These are phyloP conservation scores for Oryza longistaminata DNA, from an alignment of 176 grass and related monocot genomes.

Conservation along the genomic window DNA sequence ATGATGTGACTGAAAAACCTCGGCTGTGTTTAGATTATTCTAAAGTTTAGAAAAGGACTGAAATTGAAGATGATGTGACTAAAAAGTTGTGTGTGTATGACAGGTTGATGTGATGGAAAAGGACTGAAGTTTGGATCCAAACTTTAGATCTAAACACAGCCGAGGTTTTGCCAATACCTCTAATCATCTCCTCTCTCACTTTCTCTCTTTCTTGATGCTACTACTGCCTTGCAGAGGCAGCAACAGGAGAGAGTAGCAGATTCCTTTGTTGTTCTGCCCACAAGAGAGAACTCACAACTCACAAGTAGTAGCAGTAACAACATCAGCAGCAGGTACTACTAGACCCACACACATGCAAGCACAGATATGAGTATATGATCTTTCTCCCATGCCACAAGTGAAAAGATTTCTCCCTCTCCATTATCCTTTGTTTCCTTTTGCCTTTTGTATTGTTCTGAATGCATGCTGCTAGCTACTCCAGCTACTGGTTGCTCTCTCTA, in stretches of 20 bases:
- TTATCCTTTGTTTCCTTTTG: constrained; percentile 33
- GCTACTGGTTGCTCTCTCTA: background rate
- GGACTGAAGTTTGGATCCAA: too few species aligned
- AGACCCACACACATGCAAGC: constrained; percentile 34
- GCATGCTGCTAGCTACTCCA: background rate
- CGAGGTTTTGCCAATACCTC: constrained; percentile 41
- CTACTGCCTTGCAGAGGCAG: constrained; percentile 41
- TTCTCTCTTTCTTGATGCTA: constrained; percentile 31
- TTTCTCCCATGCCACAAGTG: constrained; percentile 53
- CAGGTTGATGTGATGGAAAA: too few species aligned
- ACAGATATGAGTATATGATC: constrained; percentile 41
- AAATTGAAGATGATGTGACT: too few species aligned
- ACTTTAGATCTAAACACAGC: too few species aligned
- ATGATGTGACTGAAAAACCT: too few species aligned
- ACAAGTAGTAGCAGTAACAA: constrained; percentile 17
- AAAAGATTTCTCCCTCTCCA: constrained; percentile 40
- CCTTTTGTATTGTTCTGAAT: background rate
- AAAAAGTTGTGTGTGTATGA: too few species aligned
- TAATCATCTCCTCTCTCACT: constrained; percentile 7
- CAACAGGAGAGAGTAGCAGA: constrained; percentile 41
- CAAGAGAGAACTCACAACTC: constrained; percentile 39
- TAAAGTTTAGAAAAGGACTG: too few species aligned
- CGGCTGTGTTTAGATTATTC: too few species aligned
- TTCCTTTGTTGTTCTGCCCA: constrained; percentile 59
- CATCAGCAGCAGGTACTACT: background rate